Evolutionary conservation across 768 basidiomycete genomes (phyloP).

Genomic region (Lepiota brunneoincarnata): DNA sequence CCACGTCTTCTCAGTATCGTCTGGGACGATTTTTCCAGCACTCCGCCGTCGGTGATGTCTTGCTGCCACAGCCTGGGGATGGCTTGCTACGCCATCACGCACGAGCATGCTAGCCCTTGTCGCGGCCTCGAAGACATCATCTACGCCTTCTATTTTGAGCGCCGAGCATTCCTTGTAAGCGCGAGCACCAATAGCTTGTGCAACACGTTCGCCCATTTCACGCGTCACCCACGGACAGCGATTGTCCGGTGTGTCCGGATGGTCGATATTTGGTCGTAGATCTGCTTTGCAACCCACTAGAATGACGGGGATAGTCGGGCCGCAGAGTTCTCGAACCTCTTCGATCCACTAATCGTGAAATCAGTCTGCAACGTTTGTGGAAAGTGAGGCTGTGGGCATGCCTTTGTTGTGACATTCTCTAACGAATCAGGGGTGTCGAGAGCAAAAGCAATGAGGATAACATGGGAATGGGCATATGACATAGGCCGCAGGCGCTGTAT

Average conservation of each 20-base stretch:
- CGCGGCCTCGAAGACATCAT: conserved; percentile 96
- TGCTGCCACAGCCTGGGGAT: conserved; percentile 32
- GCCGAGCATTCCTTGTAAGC: conserved; percentile 95
- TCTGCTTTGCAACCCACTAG: conserved; percentile 97
- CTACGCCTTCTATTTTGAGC: conserved; percentile 87
- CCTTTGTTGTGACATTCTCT: conserved; percentile 94
- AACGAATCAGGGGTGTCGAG: conserved; percentile 96
- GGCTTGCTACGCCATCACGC: conserved; percentile 72
- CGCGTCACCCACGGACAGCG: conserved; percentile 62
- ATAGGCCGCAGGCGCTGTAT: conserved; percentile 86
- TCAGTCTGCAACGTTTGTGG: conserved; percentile 5
- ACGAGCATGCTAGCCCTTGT: conserved; percentile 96
- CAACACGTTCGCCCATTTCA: conserved; percentile 79
- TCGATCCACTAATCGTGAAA: conserved; percentile 81
- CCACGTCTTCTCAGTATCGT: conserved; percentile 54
- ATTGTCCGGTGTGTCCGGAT: conserved; percentile 44
- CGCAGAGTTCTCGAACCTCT: conserved; percentile 96
- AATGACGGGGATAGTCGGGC: conserved; percentile 86
- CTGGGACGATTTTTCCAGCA: conserved; percentile 40
- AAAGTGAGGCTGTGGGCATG: conserved; percentile 25
- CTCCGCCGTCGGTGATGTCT: conserved; percentile 53
- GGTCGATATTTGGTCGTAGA: conserved; percentile 61
- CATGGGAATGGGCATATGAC: conserved; percentile 97
- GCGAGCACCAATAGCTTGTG: conserved; percentile 82
- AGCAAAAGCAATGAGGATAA: conserved; percentile 96